Evolutionary conservation across 139 green algal genomes (phyloP), one percentile per base, ranked within the genome.

Genomic region (Picocystis salinarum): DNA sequence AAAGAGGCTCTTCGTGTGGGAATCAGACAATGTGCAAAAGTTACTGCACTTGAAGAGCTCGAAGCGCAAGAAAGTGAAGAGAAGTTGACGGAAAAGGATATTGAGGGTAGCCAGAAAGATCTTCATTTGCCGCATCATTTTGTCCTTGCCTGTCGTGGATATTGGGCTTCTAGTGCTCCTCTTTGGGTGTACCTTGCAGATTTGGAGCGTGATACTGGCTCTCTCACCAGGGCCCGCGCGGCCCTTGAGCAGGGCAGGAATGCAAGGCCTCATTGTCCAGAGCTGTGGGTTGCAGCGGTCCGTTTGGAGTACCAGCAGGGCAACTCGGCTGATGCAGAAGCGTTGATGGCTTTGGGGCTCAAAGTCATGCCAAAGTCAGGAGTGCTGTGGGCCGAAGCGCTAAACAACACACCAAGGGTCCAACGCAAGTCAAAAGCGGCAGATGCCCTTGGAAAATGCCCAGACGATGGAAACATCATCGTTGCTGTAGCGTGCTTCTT

Each of bases 391-490:
- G 77, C 81, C 4, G 82, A 95, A 55, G 54, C 65, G 6, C 75
- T 96, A 23, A 33, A 39, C 27, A 77, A 87, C 70, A 81, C 81
- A 33, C 79, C 88, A 3, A 64, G 85, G 2, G 76, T 83, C 33
- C 64, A 80, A 50, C 67, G 83, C 11, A 78, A 79, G 42, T 73
- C 41, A 23, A 69, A 82, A 50, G 70, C 59, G 33, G 78, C 83
- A 17, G 88, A 98, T 45, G 88, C 85, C 15, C 66, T 98, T 4
- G 93, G 92, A 59, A 69, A 71, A 24, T 91, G 82, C 66, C 71
- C 77, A 79, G 10, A 71, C 83, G 26, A 76, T 70, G 3, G 17
- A 22, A 34, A 26, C 44, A 55, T 48, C 28, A 49, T 77, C 27
- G 46, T 31, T 4, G 80, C 81, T 28, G 74, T 94, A 5, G 86